A percentile compares a stretch with the other conserved stretches of the same genome.
phyloP scores from a whole-genome alignment of 1,139 yeast species.

The Taphrina wiesneri region DNA sequence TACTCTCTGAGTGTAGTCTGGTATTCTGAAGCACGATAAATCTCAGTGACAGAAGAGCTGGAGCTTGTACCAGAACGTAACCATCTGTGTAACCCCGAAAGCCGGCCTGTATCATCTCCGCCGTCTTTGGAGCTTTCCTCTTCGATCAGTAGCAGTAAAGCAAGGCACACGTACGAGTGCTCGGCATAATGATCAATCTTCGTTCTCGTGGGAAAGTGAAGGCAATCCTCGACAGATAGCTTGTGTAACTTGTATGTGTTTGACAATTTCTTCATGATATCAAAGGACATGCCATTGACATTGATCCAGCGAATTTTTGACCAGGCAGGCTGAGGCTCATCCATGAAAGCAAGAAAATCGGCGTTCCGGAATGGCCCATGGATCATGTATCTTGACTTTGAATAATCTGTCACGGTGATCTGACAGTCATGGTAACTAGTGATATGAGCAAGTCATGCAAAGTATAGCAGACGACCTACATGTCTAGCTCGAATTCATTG shows the following conservation, averaged over 20 bases:
- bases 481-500: slow-evolving; percentile 10
- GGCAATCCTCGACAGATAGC: slow-evolving; percentile 58
- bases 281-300: slow-evolving; percentile 60
- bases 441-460: background rate
- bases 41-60: background rate
- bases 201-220: slow-evolving; percentile 60
- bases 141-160: slow-evolving; percentile 51
- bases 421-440: slow-evolving; percentile 2
- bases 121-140: slow-evolving; percentile 2
- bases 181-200: slow-evolving; percentile 55
- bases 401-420: slow-evolving; percentile 21
- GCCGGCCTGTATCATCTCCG: background rate
- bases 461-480: background rate
- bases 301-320: slow-evolving; percentile 57
- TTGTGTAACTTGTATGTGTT: slow-evolving; percentile 51
- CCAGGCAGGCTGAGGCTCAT: slow-evolving; percentile 50
- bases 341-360: slow-evolving; percentile 41
- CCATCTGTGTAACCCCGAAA: background rate
- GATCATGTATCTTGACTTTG: slow-evolving; percentile 21
- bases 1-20: slow-evolving; percentile 13
- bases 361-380: slow-evolving; percentile 35
- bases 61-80: background rate
- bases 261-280: slow-evolving; percentile 53
- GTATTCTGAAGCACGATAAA: slow-evolving; percentile 10
- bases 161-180: slow-evolving; percentile 56